phyloP scores from a whole-genome alignment of 345 rosid genomes.

The Odontarrhena argentea region DNA sequence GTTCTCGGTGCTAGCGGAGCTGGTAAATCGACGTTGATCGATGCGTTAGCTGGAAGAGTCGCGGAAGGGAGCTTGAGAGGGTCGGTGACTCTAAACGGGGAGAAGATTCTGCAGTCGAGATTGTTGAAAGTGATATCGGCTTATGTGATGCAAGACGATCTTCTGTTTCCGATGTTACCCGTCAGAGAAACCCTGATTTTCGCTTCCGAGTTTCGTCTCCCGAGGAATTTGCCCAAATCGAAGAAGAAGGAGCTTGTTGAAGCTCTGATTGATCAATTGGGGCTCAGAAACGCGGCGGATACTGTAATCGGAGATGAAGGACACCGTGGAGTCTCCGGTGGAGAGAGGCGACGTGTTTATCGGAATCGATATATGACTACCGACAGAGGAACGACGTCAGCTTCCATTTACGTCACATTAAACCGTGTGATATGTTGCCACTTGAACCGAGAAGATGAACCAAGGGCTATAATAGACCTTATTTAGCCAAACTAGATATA shows the following conservation, averaged over 20 bases:
- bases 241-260: slow-evolving; percentile 63
- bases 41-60: slow-evolving; percentile 70
- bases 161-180: slow-evolving; percentile 60
- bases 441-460: no score
- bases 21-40: slow-evolving; percentile 78
- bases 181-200: slow-evolving; percentile 80
- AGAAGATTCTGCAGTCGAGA: slow-evolving; percentile 55
- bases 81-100: slow-evolving; percentile 57
- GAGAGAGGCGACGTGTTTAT: slow-evolving; percentile 78
- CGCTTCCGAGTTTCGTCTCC: slow-evolving; percentile 76
- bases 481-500: no score
- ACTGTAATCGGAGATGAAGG: slow-evolving; percentile 87
- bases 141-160: slow-evolving; percentile 54
- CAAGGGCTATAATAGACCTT: no score
- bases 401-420: no score
- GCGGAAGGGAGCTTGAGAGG: slow-evolving; percentile 70
- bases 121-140: slow-evolving; percentile 76
- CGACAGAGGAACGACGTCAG: no score
- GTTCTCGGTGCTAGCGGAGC: slow-evolving; percentile 79
- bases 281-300: slow-evolving; percentile 72
- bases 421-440: no score
- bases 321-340: slow-evolving; percentile 81
- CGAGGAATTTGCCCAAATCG: slow-evolving; percentile 61
- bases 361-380: slow-evolving; percentile 55
- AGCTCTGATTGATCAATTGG: slow-evolving; percentile 28